phyloP scores from a whole-genome alignment of 441 rosid species.

The Gossypium schwendimanii region DNA sequence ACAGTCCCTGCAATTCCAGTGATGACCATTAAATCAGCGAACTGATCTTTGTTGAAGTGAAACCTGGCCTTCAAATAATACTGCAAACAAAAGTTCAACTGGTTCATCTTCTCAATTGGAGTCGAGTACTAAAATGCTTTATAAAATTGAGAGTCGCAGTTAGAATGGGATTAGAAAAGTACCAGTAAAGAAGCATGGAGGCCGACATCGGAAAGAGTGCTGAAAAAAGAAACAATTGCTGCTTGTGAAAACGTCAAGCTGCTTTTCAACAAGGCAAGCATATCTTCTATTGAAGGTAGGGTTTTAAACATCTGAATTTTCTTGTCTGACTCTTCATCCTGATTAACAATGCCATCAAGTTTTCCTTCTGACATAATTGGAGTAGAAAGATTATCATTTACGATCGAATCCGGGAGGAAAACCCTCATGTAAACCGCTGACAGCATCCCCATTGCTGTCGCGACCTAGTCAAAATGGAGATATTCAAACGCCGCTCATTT shows the following conservation, averaged over 20 bases:
- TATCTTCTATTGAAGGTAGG: constrained; percentile 52
- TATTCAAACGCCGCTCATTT: neutral
- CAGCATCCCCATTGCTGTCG: constrained; percentile 43
- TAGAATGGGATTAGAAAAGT: constrained; percentile 14
- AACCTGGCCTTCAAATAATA: constrained; percentile 82
- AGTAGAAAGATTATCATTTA: constrained; percentile 22
- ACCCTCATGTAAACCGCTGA: constrained; percentile 55
- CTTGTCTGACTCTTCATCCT: constrained; percentile 22
- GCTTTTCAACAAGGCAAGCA: constrained; percentile 43
- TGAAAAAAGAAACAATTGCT: constrained; percentile 65
- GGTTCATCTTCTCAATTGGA: neutral
- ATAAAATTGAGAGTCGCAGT: constrained; percentile 6
- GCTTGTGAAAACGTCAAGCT: constrained; percentile 66
- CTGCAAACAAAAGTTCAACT: constrained; percentile 28
- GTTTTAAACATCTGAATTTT: constrained; percentile 30
- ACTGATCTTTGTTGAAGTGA: constrained; percentile 75
- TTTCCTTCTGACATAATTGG: constrained; percentile 43
- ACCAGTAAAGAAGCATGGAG: constrained; percentile 68
- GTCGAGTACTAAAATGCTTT: neutral
- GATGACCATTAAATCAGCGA: constrained; percentile 83
- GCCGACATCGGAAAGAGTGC: constrained; percentile 66
- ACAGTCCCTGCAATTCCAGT: constrained; percentile 67
- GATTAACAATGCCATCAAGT: constrained; percentile 11
- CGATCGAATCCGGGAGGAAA: constrained; percentile 59
- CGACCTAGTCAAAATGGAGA: constrained; percentile 33